phyloP scores from a whole-genome alignment of 768 basidiomycete genomes.

The Paxillus involutus region DNA sequence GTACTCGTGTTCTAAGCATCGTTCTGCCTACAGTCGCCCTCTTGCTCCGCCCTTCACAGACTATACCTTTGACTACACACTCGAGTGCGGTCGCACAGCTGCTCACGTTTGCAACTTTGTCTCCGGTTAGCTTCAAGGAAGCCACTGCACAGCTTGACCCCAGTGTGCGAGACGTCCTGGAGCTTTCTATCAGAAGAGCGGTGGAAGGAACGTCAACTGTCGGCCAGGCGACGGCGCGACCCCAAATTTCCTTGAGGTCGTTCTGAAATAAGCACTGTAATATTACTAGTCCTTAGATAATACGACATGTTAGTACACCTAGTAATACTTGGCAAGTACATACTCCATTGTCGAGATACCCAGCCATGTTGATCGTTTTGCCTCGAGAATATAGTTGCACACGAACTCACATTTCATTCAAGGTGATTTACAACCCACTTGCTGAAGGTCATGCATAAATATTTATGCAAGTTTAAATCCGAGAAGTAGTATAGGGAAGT shows the following conservation, averaged over 20 bases:
- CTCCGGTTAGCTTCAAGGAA: slow-evolving; percentile 82
- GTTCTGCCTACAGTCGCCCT: slow-evolving; percentile 75
- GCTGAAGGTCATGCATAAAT: no score
- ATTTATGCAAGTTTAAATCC: no score
- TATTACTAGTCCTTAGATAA: no score
- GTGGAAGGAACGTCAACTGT: slow-evolving; percentile 48
- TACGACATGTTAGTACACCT: no score
- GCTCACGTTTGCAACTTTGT: slow-evolving; percentile 66
- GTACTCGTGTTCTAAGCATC: slow-evolving; percentile 64
- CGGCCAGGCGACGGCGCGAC: slow-evolving; percentile 48
- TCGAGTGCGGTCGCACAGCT: slow-evolving; percentile 64
- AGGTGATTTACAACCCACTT: no score
- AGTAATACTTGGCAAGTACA: no score
- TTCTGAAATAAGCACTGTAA: slow-evolving; percentile 40
- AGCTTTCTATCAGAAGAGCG: slow-evolving; percentile 75
- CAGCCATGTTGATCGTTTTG: no score
- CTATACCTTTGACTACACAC: slow-evolving; percentile 46
- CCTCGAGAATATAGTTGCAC: no score
- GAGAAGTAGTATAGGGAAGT: no score
- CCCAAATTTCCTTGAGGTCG: slow-evolving; percentile 76
- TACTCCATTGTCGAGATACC: no score
- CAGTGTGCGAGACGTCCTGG: slow-evolving; percentile 59
- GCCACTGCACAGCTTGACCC: slow-evolving; percentile 68
- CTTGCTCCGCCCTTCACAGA: slow-evolving; percentile 55
- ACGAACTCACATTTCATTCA: no score